These are phyloP conservation scores for Tylopilus sp. DNA, from an alignment of 1,284 basidiomycete genomes.

Conservation along the genomic window DNA sequence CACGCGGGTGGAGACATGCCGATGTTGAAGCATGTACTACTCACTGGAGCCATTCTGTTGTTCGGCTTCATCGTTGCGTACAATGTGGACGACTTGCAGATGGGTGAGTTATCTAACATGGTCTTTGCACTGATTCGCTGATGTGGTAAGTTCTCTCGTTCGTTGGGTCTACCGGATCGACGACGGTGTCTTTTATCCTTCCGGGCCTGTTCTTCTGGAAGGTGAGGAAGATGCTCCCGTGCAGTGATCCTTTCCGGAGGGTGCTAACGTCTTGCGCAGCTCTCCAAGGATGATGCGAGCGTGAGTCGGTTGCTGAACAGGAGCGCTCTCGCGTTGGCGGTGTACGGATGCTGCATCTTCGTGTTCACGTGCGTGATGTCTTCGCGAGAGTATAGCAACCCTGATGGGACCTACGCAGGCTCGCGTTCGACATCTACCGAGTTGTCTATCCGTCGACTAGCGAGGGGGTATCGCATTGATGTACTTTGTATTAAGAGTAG, in stretches of 20 bases:
- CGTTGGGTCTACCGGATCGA: constrained; percentile 95
- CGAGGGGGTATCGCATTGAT: constrained; percentile 18
- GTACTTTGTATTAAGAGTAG: constrained; percentile 9
- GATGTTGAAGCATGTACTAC: constrained; percentile 63
- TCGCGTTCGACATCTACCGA: constrained; percentile 74
- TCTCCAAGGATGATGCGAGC: constrained; percentile 67
- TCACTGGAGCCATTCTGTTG: constrained; percentile 73
- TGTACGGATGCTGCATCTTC: constrained; percentile 82
- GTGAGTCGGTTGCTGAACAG: constrained; percentile 55
- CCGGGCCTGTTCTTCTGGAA: constrained; percentile 86
- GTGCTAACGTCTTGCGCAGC: constrained; percentile 39
- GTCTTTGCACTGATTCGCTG: constrained; percentile 16
- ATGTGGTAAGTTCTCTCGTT: constrained; percentile 77
- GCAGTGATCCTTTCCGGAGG: neutral
- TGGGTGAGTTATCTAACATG: constrained; percentile 53
- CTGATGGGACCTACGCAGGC: constrained; percentile 38
- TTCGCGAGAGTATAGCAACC: neutral
- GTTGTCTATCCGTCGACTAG: constrained; percentile 38
- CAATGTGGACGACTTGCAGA: constrained; percentile 77
- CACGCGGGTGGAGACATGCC: constrained; percentile 65
- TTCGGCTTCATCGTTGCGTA: constrained; percentile 77
- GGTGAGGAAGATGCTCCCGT: constrained; percentile 39
- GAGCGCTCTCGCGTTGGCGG: constrained; percentile 62
- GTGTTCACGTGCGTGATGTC: constrained; percentile 72
- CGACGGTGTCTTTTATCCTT: constrained; percentile 95